These are phyloP conservation scores for Escallonia rubra DNA, from an alignment of 129 eudicot genomes.

Conservation along the genomic window DNA sequence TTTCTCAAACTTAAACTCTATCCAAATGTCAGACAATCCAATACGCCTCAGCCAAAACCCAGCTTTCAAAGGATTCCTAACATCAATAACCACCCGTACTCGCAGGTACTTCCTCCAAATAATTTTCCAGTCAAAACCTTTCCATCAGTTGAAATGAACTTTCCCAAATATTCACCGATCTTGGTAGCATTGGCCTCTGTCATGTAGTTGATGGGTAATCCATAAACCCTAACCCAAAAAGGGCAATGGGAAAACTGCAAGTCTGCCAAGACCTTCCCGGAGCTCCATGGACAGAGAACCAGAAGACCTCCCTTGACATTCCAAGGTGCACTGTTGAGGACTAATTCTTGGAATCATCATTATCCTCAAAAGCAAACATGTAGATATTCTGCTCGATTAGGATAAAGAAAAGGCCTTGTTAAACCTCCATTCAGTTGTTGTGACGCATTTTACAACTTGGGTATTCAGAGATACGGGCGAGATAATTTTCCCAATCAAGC, in stretches of 20 bases:
- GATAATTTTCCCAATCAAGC: constrained; percentile 16
- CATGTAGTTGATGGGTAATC: constrained; percentile 7
- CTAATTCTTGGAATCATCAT: constrained; percentile 4
- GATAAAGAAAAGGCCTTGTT: constrained; percentile 1
- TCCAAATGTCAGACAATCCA: background rate
- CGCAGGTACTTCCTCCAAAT: too few species aligned
- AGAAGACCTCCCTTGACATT: constrained; percentile 13
- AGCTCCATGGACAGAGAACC: constrained; percentile 1
- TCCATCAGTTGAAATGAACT: too few species aligned
- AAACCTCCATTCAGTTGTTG: constrained; percentile 3
- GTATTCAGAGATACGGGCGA: background rate
- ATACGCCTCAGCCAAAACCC: constrained; percentile 6
- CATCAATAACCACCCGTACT: too few species aligned
- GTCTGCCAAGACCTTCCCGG: too few species aligned
- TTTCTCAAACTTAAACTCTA: background rate
- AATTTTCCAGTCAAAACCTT: background rate
- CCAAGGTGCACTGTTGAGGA: constrained; percentile 8
- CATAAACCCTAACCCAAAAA: too few species aligned
- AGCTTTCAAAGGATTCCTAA: background rate
- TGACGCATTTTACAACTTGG: background rate
- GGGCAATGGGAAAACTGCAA: too few species aligned
- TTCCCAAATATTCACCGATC: background rate
- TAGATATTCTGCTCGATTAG: constrained; percentile 1
- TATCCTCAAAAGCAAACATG: constrained; percentile 6
- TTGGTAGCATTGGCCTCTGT: background rate